These are phyloP conservation scores for Senna tora DNA, from an alignment of 306 rosid species.

Conservation along the genomic window DNA sequence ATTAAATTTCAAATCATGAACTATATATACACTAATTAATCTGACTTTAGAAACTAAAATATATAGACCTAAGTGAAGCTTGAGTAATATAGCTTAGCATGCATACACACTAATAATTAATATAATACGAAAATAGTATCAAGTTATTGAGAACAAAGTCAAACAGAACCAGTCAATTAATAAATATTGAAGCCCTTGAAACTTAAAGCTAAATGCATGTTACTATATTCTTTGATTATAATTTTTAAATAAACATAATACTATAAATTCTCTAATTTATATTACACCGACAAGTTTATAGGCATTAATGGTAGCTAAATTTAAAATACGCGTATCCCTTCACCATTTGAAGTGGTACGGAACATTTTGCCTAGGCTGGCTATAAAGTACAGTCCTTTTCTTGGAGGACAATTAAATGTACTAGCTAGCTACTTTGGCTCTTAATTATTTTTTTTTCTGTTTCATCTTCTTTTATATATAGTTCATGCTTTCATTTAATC, in stretches of 20 bases:
- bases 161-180: background rate
- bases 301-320: constrained; percentile 9
- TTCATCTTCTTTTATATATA: no score
- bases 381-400: constrained; percentile 38
- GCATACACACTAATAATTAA: background rate
- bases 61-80: constrained; percentile 7
- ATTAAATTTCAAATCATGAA: background rate
- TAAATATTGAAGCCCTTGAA: background rate
- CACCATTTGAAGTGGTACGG: constrained; percentile 46
- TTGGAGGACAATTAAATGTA: constrained; percentile 21
- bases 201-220: constrained; percentile 4
- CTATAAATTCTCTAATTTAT: background rate
- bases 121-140: background rate
- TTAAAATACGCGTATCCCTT: constrained; percentile 11
- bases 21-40: background rate
- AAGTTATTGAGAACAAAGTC: constrained; percentile 3
- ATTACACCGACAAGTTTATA: constrained; percentile 28
- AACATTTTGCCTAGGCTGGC: constrained; percentile 27
- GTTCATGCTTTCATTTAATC: no score
- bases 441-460: no score
- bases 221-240: constrained; percentile 15
- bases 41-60: background rate
- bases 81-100: background rate
- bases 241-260: background rate
- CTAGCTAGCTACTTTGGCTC: no score